Percentiles rank a stretch among this genome's conserved stretches.
phyloP scores from a whole-genome alignment of 495 filamentous ascomycete species.

The Gamarada debralockiae region DNA sequence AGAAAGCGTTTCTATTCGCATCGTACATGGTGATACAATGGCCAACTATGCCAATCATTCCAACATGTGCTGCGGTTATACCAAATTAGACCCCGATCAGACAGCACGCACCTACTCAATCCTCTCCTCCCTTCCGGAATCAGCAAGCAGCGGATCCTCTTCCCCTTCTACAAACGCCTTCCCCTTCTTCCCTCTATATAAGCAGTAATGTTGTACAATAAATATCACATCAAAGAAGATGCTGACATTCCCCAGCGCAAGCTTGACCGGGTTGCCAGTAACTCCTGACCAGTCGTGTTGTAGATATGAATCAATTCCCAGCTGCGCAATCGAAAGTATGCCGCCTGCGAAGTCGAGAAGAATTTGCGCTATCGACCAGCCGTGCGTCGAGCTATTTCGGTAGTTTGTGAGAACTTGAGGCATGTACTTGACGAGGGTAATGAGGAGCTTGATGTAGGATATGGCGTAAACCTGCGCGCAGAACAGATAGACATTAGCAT shows the following conservation, averaged over 20 bases:
- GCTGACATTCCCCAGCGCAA: constrained; percentile 76
- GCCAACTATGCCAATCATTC: too few species aligned
- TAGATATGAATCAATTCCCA: constrained; percentile 78
- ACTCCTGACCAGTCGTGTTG: constrained; percentile 86
- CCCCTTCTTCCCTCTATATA: constrained; percentile 48
- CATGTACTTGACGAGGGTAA: constrained; percentile 87
- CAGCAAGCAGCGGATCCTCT: constrained; percentile 20
- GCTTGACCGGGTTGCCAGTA: constrained; percentile 87
- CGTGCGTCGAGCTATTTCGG: constrained; percentile 72
- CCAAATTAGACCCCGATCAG: too few species aligned
- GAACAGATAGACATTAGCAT: constrained; percentile 27
- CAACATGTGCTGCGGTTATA: too few species aligned
- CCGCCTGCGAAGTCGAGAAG: constrained; percentile 82
- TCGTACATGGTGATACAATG: too few species aligned
- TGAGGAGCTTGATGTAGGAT: constrained; percentile 82
- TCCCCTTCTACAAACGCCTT: constrained; percentile 13
- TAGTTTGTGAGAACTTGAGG: constrained; percentile 85
- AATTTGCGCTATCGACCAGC: constrained; percentile 85
- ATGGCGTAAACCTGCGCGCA: constrained; percentile 67
- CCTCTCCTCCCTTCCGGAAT: constrained; percentile 7
- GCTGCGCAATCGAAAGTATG: constrained; percentile 75
- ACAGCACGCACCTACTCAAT: constrained; percentile 14
- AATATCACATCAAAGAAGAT: constrained; percentile 87
- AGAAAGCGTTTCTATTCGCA: too few species aligned
- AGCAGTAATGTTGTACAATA: constrained; percentile 78